Percentiles rank a stretch among this genome's conserved stretches.
Evolutionary conservation across 2,329 filamentous ascomycete species (phyloP).

Genomic region (Anisogramma anomala): DNA sequence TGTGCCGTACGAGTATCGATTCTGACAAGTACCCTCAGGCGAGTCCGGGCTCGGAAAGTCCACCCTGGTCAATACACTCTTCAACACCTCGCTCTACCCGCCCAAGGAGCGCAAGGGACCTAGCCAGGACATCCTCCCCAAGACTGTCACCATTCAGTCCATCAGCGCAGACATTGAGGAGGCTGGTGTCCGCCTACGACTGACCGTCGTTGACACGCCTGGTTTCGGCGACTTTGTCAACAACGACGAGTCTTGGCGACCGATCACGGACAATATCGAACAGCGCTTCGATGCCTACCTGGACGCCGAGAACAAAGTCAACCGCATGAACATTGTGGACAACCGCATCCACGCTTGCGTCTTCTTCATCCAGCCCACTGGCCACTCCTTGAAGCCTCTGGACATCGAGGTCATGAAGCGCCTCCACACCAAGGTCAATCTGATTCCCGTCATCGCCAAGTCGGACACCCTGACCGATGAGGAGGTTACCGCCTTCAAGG

Average conservation of each 20-base stretch:
- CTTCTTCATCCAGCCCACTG: constrained; percentile 98
- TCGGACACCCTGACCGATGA: constrained; percentile 96
- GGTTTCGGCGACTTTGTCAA: constrained; percentile 99
- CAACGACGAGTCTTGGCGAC: constrained; percentile 98
- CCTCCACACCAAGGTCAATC: constrained; percentile 99
- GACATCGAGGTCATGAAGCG: constrained; percentile 99
- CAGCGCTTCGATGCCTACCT: constrained; percentile 97
- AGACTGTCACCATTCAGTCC: constrained; percentile 90
- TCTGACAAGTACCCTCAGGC: constrained; percentile 42
- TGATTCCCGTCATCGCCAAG: constrained; percentile 98
- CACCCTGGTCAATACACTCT: constrained; percentile 95
- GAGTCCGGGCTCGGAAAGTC: constrained; percentile 99
- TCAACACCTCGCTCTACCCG: constrained; percentile 98
- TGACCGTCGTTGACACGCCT: constrained; percentile 95
- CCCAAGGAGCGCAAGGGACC: constrained; percentile 97
- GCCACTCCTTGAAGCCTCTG: constrained; percentile 94
- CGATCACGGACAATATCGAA: constrained; percentile 99
- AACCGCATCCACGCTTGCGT: constrained; percentile 98
- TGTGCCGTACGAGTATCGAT: neutral
- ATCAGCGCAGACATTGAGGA: constrained; percentile 97
- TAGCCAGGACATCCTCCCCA: constrained; percentile 94
- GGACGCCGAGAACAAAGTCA: constrained; percentile 99
- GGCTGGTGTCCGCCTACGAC: constrained; percentile 87
- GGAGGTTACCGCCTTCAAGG: constrained; percentile 89
- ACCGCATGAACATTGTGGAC: constrained; percentile 99